Conservation (phyloP, 2,329 filamentous ascomycete species). For the Aschersonia sp. region DNA sequence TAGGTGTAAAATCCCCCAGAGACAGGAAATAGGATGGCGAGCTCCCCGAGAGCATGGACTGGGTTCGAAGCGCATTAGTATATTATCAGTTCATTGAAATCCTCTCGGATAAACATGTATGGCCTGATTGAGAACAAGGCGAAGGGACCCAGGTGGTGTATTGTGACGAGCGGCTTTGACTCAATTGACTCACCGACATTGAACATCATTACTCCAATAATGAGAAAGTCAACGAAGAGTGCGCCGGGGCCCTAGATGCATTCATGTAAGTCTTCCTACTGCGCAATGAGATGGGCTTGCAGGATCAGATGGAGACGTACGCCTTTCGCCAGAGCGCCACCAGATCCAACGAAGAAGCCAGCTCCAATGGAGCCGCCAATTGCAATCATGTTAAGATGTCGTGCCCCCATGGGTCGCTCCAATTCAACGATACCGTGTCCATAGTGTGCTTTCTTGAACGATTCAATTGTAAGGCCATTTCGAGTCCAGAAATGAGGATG, state of each 20-base stretch:
- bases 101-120: no score
- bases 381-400: conserved; percentile 47
- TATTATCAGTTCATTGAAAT: background rate
- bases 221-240: conserved; percentile 4
- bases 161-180: no score
- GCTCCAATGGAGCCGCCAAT: conserved; percentile 48
- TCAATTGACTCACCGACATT: conserved; percentile 10
- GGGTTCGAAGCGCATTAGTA: background rate
- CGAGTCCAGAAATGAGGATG: conserved; percentile 19
- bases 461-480: conserved; percentile 21
- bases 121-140: no score
- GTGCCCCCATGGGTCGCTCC: conserved; percentile 31
- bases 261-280: background rate
- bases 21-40: conserved; percentile 44
- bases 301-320: conserved; percentile 28
- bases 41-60: conserved; percentile 42
- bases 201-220: conserved; percentile 6
- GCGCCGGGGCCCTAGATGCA: conserved; percentile 4
- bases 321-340: conserved; percentile 34
- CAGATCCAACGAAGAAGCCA: conserved; percentile 49
- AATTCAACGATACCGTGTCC: conserved; percentile 19
- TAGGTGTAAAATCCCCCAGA: conserved; percentile 47
- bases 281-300: conserved; percentile 15
- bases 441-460: conserved; percentile 22
- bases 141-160: no score